Evolutionary conservation across 768 basidiomycete genomes (phyloP), one percentile per base, ranked within the genome.

Genomic region (Collybiopsis luxurians): DNA sequence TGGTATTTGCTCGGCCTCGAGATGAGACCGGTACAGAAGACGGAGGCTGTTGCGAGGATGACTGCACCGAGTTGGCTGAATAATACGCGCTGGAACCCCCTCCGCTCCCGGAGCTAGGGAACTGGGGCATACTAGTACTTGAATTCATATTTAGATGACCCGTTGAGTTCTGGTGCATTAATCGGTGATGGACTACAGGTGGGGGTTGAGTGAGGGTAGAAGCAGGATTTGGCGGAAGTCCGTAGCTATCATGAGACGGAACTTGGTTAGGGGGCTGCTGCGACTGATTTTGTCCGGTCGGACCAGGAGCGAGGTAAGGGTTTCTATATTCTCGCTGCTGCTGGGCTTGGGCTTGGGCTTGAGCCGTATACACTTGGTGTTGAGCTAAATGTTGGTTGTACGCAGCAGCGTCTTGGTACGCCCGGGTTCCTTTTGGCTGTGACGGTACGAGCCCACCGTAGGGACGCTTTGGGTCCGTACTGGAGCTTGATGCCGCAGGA

Each of bases 381-480:
- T 95, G 93, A 12, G 87, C 89, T 23, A 96, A 82, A 64, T 96
- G 96, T 59, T 96, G 94, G 62, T 95, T 94, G 75, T 99, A 99
- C 1, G 88, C 76, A 7, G 93, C 92, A 0, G 96, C 95, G 68
- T 98, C 95, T 63, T 89, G 89, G 66, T 89, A 96, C 5, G 92
- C 89, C 46, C 93, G 77, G 21, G 88, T 86, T 11, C 89, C 88
- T 68, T 93, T 92, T 7, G 87, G 87, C 62, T 93, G 88, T n/a
- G 89, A 89, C 2, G 91, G 88, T 11, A 96, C 89, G 17, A 98
- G 79, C 9, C 96, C 95, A 26, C 96, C 96, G 67, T 94, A 98
- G 9, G 92, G 92, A 61, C 91, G 86, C 73, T 93, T 93, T 6
- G 91, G 81, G 69, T 92, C 89, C 31, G 79, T 59, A 2, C 70